Conservation (phyloP, 2,329 filamentous ascomycete species). For the Nothopassalora personata region DNA sequence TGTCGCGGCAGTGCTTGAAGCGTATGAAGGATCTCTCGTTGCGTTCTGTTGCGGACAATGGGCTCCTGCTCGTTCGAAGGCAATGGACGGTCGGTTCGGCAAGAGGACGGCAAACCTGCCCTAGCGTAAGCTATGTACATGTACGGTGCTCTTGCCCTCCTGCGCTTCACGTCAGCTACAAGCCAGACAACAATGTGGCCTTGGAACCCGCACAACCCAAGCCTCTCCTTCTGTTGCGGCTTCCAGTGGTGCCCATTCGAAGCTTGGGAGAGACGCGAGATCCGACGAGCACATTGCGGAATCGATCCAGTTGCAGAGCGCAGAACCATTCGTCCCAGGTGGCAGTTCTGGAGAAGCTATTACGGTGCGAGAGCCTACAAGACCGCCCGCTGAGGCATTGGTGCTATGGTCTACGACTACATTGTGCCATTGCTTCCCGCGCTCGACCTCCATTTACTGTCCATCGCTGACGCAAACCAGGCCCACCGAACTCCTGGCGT, state of each 20-base stretch:
- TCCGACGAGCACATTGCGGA: background rate
- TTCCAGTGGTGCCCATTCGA: background rate
- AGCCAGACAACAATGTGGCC: background rate
- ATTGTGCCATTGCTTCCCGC: background rate
- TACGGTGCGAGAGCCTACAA: background rate
- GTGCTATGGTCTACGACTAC: background rate
- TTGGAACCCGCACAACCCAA: background rate
- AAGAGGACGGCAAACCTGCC: background rate
- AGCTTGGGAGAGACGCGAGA: background rate
- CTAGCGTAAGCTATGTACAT: background rate
- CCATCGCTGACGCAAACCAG: background rate
- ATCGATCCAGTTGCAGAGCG: background rate
- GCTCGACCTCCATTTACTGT: background rate
- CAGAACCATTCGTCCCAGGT: background rate
- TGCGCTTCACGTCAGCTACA: background rate
- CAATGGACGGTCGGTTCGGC: background rate
- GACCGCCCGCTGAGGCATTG: background rate
- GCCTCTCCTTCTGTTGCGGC: background rate
- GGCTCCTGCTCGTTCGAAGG: background rate
- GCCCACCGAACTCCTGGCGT: background rate
- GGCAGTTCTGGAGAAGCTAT: background rate
- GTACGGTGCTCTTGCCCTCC: background rate
- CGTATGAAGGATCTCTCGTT: background rate
- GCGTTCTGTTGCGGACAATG: background rate
- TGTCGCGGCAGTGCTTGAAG: no score